Percentiles rank a stretch among this genome's conserved stretches.
Conservation (phyloP, 352 stramenopile species). For the Thraustochytrium striatum region DNA sequence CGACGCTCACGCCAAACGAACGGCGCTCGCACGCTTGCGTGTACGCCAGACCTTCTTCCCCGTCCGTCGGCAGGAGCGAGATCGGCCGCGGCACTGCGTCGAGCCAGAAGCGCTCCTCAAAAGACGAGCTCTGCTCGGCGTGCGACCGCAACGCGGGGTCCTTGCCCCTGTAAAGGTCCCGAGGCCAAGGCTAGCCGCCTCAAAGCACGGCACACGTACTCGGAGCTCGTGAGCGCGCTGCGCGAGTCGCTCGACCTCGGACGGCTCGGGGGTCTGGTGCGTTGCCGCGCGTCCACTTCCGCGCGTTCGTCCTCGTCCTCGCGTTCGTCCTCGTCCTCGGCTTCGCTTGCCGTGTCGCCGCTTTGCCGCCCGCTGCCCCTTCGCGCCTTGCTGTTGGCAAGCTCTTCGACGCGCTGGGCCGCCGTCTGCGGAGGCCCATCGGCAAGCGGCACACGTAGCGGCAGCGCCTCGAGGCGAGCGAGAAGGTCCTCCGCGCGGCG, state of each 20-base stretch:
- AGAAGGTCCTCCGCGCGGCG: not conserved
- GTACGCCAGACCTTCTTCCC: not conserved
- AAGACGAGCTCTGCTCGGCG: not conserved
- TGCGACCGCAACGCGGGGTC: not conserved
- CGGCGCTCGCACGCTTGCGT: constrained; percentile 17
- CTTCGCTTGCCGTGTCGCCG: not conserved
- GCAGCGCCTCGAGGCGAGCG: not conserved
- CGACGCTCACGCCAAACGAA: not conserved
- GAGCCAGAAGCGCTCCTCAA: not conserved
- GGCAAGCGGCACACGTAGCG: no score
- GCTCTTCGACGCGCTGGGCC: not conserved
- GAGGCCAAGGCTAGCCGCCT: no score
- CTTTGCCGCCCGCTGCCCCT: not conserved
- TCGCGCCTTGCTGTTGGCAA: not conserved
- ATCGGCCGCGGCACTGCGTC: not conserved
- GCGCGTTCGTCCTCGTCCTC: not conserved
- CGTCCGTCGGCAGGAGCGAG: not conserved
- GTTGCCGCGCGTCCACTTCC: not conserved
- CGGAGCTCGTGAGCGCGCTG: not conserved
- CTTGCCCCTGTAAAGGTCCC: not conserved
- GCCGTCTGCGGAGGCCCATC: no score
- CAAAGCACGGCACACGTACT: no score
- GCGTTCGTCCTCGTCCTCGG: not conserved
- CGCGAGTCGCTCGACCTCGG: not conserved
- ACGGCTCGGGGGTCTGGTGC: not conserved